Base-by-base conservation (phyloP, 2,329 filamentous ascomycete genomes). In the Bipolaris victoriae region DNA sequence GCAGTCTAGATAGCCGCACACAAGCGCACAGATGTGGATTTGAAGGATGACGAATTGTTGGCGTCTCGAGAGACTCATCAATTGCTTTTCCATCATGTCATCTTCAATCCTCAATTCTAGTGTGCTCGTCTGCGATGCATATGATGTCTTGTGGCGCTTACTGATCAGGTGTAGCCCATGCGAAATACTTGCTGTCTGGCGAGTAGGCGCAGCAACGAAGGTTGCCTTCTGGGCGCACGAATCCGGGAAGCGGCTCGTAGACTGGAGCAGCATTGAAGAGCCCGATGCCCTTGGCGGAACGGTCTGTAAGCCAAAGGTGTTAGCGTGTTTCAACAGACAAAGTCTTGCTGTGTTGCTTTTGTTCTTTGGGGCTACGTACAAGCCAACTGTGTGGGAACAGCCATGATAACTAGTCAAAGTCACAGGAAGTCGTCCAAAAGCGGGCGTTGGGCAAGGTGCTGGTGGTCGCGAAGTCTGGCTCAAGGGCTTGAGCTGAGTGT, bases 391-490 rank as follows among this genome's bases (percentile, higher is more conserved):
- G 94, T 90, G 75, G 91, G 88, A 84, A 84, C 88, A 78, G 91
- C 90, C 92, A 97, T 97, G 86, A 88, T 97, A 86, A 88, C 90
- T 92, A 92, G 86, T 88, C 76, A 92, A 92, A 92, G 90, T 84
- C 89, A 92, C 90, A 90, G 88, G 66, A 68, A 67, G 60, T 62
- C 58, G 52, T 55, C 64, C 63, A 70, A 61, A 63, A 63, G 64
- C 44, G 66, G 66, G 61, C 51, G 62, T 57, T 39, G 61, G 68
- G 64, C 62, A 68, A 63, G 64, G 62, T 64, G 69, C 67, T 70
- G 68, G 68, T 68, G 71, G 66, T 68, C 64, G 69, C 62, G 70
- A 57, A 69, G 69, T 67, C 66, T 70, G 68, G 63, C 61, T 60
- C 61, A 67, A 64, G 62, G 59, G 63, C 53, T 33, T 49, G 52